Evolutionary conservation across 179 eudicot genomes (phyloP).

Genomic region (Pouteria campechiana): DNA sequence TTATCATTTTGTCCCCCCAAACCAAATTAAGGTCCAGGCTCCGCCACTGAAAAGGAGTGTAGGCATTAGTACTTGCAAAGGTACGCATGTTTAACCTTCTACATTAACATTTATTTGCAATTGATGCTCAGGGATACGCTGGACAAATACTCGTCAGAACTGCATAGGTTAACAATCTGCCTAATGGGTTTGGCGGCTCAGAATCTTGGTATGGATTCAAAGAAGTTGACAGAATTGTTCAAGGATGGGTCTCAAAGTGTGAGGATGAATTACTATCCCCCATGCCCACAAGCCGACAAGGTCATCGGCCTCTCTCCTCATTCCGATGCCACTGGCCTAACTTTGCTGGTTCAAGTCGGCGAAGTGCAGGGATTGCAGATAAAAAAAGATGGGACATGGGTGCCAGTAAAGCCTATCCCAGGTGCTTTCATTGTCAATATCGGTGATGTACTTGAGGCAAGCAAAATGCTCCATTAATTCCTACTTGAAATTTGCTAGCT

Average conservation of each 20-base stretch:
- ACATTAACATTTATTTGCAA: too few relatives aligned
- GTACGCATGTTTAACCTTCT: too few relatives aligned
- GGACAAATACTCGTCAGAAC: conserved; percentile 10
- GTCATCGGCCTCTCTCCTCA: conserved; percentile 20
- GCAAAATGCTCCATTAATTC: too few relatives aligned
- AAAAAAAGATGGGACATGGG: conserved; percentile 15
- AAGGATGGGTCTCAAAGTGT: conserved; percentile 14
- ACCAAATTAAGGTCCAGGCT: too few relatives aligned
- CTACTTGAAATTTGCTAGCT: too few relatives aligned
- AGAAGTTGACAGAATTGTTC: conserved; percentile 1
- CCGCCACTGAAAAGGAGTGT: too few relatives aligned
- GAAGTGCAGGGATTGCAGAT: conserved; percentile 22
- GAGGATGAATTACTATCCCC: conserved; percentile 26
- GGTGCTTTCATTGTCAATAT: conserved; percentile 18
- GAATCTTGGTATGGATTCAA: conserved; percentile 11
- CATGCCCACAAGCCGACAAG: conserved; percentile 16
- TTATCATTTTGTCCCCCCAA: too few relatives aligned
- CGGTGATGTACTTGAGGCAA: conserved; percentile 24
- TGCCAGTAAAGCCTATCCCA: conserved; percentile 13
- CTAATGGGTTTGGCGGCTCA: conserved; percentile 10
- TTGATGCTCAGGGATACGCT: conserved; percentile 14
- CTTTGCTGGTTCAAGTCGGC: conserved; percentile 19
- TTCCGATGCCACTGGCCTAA: conserved; percentile 18
- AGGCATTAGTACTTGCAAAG: too few relatives aligned
- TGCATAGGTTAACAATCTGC: conserved; percentile 6